Base-by-base conservation (phyloP, 148 eudicot species). In the Fagopyrum esculentum region DNA sequence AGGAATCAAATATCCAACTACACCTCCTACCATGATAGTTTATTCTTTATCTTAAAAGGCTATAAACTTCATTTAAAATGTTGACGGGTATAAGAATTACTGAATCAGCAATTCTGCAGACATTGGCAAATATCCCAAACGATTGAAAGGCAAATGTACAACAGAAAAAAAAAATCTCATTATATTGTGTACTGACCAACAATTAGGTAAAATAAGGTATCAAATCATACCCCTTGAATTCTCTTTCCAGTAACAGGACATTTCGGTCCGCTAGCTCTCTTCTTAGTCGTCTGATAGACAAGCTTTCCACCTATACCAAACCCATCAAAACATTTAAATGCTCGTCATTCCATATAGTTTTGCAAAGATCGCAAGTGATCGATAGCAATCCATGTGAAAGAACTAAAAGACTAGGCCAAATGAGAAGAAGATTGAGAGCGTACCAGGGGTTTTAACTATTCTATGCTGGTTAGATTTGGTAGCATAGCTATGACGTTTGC, bases 161-260 rank as follows among this genome's bases (percentile, higher is more conserved):
- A 57, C 29, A 56, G 61, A 56, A 1, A 30, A 60, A 22, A 40
- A 26, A 12, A 2, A 22, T 26, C 13, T 26, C 17, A 64, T 4
- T 35, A 64, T 12, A 40, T 7, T 6, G 26, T 22, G 0, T 22
- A 5, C 5, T 57, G 63, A 57, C 4, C 29, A 57, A 17, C 64
- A 35, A 40, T 5, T 46, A 12, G 40, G 71, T 66, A 1, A 15
- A 11, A 13, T 13, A 11, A 66, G 35, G 13, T 15, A 66, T 0
- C 71, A 13, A 2, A 56, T 54, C 87, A 80, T 86, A 88, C 95
- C 85, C 95, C 95, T 84, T 88, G 95, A 60, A 90, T 90, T 80
- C 95, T 86, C 82, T 88, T 90, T 66, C 95, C 92, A 46, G 95
- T 90, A 7, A 90, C 90, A 71, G 92, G 92, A 75, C 95, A 90